Conservation (phyloP, 2,329 filamentous ascomycete genomes). For the Elsinoe fawcettii region DNA sequence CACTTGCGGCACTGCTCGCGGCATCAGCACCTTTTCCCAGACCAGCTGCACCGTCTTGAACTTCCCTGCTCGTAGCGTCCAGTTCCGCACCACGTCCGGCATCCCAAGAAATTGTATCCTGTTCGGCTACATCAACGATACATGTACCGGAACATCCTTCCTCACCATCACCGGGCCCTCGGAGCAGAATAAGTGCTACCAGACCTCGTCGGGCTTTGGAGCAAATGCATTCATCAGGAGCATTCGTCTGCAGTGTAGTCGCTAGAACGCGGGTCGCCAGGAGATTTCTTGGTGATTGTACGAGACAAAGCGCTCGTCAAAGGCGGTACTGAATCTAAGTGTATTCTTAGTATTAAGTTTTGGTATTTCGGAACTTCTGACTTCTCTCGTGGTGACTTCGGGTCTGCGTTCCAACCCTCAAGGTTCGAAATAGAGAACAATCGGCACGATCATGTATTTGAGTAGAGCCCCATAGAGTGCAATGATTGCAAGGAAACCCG, state of each 20-base stretch:
- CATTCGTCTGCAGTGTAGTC: neutral
- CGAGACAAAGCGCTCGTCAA: too few species aligned
- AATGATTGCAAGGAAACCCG: too few species aligned
- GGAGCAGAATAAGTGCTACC: neutral
- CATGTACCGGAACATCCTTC: neutral
- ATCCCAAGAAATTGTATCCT: neutral
- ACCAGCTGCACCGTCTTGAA: neutral
- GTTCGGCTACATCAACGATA: neutral
- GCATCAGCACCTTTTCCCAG: neutral
- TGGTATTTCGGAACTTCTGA: too few species aligned
- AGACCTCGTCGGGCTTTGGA: neutral
- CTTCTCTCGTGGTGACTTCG: too few species aligned
- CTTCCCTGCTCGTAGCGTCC: neutral
- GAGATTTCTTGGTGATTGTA: too few species aligned
- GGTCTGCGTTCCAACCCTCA: too few species aligned
- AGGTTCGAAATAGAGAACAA: too few species aligned
- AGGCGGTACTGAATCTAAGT: too few species aligned
- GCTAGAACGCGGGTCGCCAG: too few species aligned
- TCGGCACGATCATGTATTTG: too few species aligned
- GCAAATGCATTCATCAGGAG: neutral
- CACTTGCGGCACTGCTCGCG: neutral
- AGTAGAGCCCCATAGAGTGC: too few species aligned
- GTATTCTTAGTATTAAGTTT: too few species aligned
- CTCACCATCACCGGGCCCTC: neutral
- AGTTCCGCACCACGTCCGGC: neutral